Evolutionary conservation across 2,329 filamentous ascomycete genomes (phyloP).

Genomic region (Teratosphaeria viscida): DNA sequence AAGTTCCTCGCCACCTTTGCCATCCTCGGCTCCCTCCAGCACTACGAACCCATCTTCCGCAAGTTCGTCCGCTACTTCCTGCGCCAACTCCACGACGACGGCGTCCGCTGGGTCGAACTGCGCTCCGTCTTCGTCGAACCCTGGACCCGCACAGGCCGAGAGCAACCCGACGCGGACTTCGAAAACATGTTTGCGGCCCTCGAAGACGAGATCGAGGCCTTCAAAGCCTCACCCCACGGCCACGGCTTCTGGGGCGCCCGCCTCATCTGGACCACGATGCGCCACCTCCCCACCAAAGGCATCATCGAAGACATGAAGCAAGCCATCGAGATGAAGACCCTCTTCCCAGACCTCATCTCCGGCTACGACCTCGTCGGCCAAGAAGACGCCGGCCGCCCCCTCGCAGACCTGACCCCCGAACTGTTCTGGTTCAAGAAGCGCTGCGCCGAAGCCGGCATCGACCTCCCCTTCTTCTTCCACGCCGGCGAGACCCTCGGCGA

Average conservation of each 20-base stretch:
- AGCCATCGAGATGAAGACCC: slow-evolving; percentile 72
- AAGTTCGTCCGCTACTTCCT: slow-evolving; percentile 64
- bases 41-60: slow-evolving; percentile 85
- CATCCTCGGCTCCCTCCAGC: slow-evolving; percentile 63
- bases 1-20: slow-evolving; percentile 69
- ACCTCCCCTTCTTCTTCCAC: slow-evolving; percentile 92
- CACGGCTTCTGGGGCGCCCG: slow-evolving; percentile 73
- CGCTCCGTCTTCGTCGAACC: slow-evolving; percentile 63
- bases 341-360: slow-evolving; percentile 67
- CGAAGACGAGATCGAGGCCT: slow-evolving; percentile 66
- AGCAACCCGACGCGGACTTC: slow-evolving; percentile 57
- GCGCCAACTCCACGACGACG: slow-evolving; percentile 62
- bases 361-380: slow-evolving; percentile 87
- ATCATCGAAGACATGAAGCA: slow-evolving; percentile 73
- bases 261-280: slow-evolving; percentile 73
- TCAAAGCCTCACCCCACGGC: slow-evolving; percentile 61
- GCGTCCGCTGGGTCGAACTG: slow-evolving; percentile 75
- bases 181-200: slow-evolving; percentile 61
- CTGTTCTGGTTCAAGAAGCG: slow-evolving; percentile 90
- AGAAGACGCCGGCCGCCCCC: slow-evolving; percentile 67
- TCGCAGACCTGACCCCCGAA: slow-evolving; percentile 68
- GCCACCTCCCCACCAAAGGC: slow-evolving; percentile 50
- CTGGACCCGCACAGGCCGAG: slow-evolving; percentile 55
- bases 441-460: slow-evolving; percentile 64
- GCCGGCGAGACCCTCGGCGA: slow-evolving; percentile 80